Percentiles rank a stretch among this genome's conserved stretches.
Conservation (phyloP, 177 flowering plant species). For the Telopea speciosissima region DNA sequence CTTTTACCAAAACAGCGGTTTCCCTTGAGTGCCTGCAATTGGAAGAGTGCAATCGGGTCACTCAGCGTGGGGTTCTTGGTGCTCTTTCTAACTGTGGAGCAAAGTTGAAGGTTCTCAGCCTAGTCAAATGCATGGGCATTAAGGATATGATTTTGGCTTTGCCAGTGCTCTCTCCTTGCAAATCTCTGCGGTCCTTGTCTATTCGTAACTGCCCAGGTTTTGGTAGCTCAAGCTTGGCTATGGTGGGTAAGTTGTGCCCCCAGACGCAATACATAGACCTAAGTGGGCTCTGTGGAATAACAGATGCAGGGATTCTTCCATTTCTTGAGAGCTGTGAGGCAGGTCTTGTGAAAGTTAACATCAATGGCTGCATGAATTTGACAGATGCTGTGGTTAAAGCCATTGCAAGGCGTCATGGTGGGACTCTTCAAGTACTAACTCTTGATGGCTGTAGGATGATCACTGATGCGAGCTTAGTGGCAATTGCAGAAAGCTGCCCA, state of each 20-base stretch:
- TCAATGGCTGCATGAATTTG: constrained; percentile 59
- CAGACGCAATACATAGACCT: constrained; percentile 58
- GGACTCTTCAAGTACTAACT: constrained; percentile 55
- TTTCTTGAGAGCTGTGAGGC: constrained; percentile 42
- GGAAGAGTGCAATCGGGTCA: constrained; percentile 82
- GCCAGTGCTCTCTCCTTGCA: constrained; percentile 35
- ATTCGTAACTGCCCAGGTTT: constrained; percentile 78
- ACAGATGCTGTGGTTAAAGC: constrained; percentile 49
- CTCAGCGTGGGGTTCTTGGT: constrained; percentile 57
- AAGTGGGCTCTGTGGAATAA: constrained; percentile 57
- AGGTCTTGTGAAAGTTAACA: constrained; percentile 63
- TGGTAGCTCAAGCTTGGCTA: constrained; percentile 49
- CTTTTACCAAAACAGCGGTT: constrained; percentile 54
- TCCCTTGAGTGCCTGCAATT: constrained; percentile 67
- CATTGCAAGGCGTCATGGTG: constrained; percentile 53
- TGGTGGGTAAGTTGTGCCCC: constrained; percentile 71
- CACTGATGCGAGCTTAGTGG: constrained; percentile 58
- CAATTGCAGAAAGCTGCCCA: constrained; percentile 54
- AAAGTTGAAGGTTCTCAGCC: constrained; percentile 53
- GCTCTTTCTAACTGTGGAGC: constrained; percentile 43
- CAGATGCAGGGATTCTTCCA: constrained; percentile 63
- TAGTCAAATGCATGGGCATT: constrained; percentile 69
- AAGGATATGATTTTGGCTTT: constrained; percentile 33
- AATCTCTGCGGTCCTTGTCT: constrained; percentile 56
- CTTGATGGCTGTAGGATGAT: constrained; percentile 67